These are phyloP conservation scores for Berkeleyomyces basicola DNA, from an alignment of 2,329 filamentous ascomycete genomes.

Conservation along the genomic window DNA sequence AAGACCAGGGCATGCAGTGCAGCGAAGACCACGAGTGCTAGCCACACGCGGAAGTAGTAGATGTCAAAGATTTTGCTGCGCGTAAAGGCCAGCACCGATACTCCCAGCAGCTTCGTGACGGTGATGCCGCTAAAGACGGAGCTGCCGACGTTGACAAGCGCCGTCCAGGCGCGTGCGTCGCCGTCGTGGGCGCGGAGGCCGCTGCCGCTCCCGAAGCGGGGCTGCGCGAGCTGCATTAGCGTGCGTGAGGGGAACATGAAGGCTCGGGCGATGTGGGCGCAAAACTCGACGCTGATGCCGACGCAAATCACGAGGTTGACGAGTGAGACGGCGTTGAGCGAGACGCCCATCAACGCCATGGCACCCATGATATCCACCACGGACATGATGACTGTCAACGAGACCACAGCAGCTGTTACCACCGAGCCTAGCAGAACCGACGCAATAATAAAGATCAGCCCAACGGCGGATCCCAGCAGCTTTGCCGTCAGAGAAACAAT, in stretches of 20 bases:
- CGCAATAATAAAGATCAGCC: conserved; percentile 69
- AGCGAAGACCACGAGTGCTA: conserved; percentile 78
- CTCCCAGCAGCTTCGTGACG: conserved; percentile 83
- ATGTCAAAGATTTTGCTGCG: conserved; percentile 98
- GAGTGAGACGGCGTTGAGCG: conserved; percentile 83
- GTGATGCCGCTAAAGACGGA: conserved; percentile 95
- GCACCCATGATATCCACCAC: conserved; percentile 86
- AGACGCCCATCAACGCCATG: conserved; percentile 80
- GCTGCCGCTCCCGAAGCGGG: conserved; percentile 29
- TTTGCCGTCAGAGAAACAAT: conserved; percentile 68
- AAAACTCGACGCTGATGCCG: conserved; percentile 93
- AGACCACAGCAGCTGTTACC: conserved; percentile 65
- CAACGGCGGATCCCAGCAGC: conserved; percentile 67
- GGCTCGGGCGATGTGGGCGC: conserved; percentile 85
- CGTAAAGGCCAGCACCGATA: conserved; percentile 84
- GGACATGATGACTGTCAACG: conserved; percentile 79
- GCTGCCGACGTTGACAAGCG: conserved; percentile 83
- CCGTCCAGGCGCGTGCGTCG: conserved; percentile 80
- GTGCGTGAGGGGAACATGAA: conserved; percentile 82
- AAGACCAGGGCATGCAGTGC: conserved; percentile 81
- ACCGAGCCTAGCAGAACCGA: conserved; percentile 70
- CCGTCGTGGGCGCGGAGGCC: conserved; percentile 57
- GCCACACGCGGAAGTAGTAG: conserved; percentile 96
- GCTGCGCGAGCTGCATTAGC: conserved; percentile 46
- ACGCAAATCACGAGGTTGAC: conserved; percentile 97